Conservation (phyloP, 352 stramenopile genomes). For the Heterotrichella gracilis region DNA sequence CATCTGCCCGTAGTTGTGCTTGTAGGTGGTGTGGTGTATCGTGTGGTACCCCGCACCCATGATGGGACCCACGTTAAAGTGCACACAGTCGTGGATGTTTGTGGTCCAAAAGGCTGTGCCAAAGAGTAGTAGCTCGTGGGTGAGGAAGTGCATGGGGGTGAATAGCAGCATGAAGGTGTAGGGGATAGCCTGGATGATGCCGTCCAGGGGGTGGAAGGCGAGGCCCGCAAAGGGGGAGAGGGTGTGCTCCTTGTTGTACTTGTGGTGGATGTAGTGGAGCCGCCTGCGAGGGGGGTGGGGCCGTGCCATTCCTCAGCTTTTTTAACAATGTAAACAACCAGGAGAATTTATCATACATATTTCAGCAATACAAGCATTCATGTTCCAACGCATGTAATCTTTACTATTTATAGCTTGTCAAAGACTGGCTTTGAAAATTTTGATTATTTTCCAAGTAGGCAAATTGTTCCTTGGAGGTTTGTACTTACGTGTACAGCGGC, state of each 20-base stretch:
- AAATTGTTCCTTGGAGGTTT: too few species aligned
- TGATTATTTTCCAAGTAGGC: too few species aligned
- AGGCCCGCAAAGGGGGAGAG: constrained; percentile 33
- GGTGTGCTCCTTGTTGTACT: constrained; percentile 34
- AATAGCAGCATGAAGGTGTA: constrained; percentile 30
- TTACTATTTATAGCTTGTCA: too few species aligned
- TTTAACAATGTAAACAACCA: too few species aligned
- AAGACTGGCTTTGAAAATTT: too few species aligned
- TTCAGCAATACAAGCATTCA: too few species aligned
- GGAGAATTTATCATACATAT: too few species aligned
- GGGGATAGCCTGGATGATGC: constrained; percentile 29
- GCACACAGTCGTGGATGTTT: constrained; percentile 39
- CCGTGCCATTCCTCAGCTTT: too few species aligned
- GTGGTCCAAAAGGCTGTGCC: constrained; percentile 41
- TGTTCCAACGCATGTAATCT: too few species aligned
- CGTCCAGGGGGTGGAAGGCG: constrained; percentile 38
- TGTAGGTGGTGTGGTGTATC: constrained; percentile 37
- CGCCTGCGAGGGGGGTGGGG: too few species aligned
- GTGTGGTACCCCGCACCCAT: constrained; percentile 35
- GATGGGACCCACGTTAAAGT: constrained; percentile 32
- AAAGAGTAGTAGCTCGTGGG: constrained; percentile 31
- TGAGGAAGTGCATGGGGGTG: constrained; percentile 35
- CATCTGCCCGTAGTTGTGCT: constrained; percentile 41
- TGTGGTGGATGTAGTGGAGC: constrained; percentile 33
- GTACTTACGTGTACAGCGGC: constrained; percentile 37